These are phyloP conservation scores for Leccinum ochraceum DNA, from an alignment of 768 basidiomycete genomes.

Conservation along the genomic window DNA sequence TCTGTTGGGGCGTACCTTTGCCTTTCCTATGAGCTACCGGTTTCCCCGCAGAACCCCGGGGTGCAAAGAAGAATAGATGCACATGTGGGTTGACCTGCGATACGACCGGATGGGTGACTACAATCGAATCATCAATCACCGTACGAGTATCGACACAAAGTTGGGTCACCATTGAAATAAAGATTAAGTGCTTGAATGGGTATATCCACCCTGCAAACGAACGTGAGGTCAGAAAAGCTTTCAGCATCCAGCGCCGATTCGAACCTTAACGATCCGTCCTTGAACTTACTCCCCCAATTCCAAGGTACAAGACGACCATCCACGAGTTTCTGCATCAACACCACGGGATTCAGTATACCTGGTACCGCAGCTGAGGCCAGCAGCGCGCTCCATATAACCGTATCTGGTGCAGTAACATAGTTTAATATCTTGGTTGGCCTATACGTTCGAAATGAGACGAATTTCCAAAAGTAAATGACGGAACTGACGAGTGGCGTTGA, in stretches of 20 bases:
- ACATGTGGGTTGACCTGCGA: conserved; percentile 93
- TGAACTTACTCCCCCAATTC: conserved; percentile 95
- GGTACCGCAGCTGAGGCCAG: conserved; percentile 94
- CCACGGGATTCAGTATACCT: conserved; percentile 93
- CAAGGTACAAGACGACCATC: conserved; percentile 83
- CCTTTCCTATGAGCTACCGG: conserved; percentile 94
- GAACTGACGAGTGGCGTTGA: conserved; percentile 77
- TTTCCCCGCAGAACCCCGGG: conserved; percentile 83
- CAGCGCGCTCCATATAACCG: conserved; percentile 77
- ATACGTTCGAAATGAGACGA: conserved; percentile 10
- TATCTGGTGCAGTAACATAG: conserved; percentile 94
- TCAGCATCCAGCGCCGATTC: conserved; percentile 7
- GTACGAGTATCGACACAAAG: conserved; percentile 3
- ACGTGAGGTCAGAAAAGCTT: neutral
- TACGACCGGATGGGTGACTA: conserved; percentile 91
- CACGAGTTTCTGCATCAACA: conserved; percentile 87
- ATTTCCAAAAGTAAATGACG: neutral
- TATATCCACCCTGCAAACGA: conserved; percentile 77
- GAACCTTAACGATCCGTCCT: conserved; percentile 86
- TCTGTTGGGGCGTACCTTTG: conserved; percentile 54
- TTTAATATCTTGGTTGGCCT: conserved; percentile 96
- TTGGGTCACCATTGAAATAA: conserved; percentile 66
- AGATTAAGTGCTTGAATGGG: conserved; percentile 85
- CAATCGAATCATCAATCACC: conserved; percentile 3
- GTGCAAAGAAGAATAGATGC: conserved; percentile 94